Base-by-base conservation (phyloP, 2,329 filamentous ascomycete genomes). In the Penicillium sp. region DNA sequence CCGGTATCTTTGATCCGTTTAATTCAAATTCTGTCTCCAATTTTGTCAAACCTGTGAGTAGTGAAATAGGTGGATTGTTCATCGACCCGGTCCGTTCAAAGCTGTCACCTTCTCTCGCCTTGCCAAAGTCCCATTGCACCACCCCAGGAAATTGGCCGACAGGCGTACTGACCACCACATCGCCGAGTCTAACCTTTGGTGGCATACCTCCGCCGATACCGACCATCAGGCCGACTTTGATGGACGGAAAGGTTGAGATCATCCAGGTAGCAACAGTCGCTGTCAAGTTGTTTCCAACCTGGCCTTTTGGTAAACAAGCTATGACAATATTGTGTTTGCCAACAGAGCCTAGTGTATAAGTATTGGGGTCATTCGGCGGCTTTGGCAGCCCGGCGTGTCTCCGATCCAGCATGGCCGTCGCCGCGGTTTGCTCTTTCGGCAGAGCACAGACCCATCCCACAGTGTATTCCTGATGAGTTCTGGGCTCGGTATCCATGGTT, bases 321-420 rank as follows among this genome's bases (percentile, higher is more conserved):
- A 55, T 33, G 7, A 55, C 47, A 33, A 55, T 20, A 29, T 51
- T 51, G 23, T 51, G 48, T 7, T 12, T 8, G 18, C 48, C 42
- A 15, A 55, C 20, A 37, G 33, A n/a, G 15, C 43, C 43, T 7
- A 45, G 43, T n/a, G 31, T 46, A 22, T 54, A 54, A 2, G 29
- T 31, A 15, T 50, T 50, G 25, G 29, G 23, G 20, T 53, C 51
- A 25, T 4, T 53, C 14, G 52, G 11, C 6, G 14, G 26, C 11
- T 43, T 31, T 5, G 52, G 25, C 2, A 48, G 26, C 14, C 27
- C 37, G 15, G 46, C 18, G 23, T 49, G 45, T n/a, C 14, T 49
- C 37, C 37, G 27, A 18, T 54, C 52, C 6, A 54, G 47, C 46
- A 54, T 54, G 2, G 52, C 73, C 25, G 26, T 51, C 15, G 40